A percentile compares a stretch with the other conserved stretches of the same genome.
phyloP scores from a whole-genome alignment of 176 grass and related monocot genomes.

The Elymus sibiricus region DNA sequence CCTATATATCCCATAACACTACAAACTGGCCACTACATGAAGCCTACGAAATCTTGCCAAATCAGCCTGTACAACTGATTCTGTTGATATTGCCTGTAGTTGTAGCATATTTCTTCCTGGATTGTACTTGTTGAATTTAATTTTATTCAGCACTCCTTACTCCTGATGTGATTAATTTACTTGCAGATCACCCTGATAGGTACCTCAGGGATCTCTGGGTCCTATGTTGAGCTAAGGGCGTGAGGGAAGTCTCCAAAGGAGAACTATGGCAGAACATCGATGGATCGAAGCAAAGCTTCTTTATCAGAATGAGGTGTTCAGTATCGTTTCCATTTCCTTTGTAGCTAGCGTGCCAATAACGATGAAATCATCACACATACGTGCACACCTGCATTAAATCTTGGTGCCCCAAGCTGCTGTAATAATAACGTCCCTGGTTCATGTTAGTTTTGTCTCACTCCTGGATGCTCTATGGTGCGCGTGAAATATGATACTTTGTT shows the following conservation, averaged over 20 bases:
- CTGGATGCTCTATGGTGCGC: not conserved
- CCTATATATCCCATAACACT: not conserved
- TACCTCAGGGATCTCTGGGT: conserved; percentile 93
- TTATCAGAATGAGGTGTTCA: not conserved
- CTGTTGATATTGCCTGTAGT: no score
- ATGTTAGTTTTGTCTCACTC: not conserved
- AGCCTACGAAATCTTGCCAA: not conserved
- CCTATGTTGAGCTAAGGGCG: conserved; percentile 84
- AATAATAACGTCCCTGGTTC: conserved; percentile 23
- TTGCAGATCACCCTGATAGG: conserved; percentile 83
- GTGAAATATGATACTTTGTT: no score
- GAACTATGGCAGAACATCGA: not conserved
- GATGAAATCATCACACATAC: not conserved
- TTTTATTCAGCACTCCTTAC: not conserved
- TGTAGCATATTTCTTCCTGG: no score
- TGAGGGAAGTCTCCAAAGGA: conserved; percentile 34
- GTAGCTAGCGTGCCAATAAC: conserved; percentile 35
- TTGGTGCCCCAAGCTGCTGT: not conserved
- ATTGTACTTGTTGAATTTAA: not conserved
- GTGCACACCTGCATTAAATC: not conserved
- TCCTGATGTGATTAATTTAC: not conserved
- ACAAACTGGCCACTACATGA: not conserved
- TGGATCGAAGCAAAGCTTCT: conserved; percentile 3
- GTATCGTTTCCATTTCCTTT: not conserved
- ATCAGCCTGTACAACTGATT: no score